Base-by-base conservation (phyloP, 345 rosid genomes). In the Ceriops tagal region DNA sequence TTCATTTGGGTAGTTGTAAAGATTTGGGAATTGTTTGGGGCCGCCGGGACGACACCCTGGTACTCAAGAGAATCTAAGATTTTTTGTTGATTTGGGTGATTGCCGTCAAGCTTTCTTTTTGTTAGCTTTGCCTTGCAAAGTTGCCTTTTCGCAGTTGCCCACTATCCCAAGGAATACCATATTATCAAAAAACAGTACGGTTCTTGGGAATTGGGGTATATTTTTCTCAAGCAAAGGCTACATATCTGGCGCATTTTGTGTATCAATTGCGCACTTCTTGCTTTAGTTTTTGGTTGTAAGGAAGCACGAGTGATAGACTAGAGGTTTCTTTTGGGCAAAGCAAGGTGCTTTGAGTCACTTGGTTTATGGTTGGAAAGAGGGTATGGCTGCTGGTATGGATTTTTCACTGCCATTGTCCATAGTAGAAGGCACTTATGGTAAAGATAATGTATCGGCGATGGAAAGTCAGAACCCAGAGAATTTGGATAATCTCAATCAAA, bases 381-480 rank as follows among this genome's bases (percentile, higher is more conserved):
- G 66, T 70, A 82, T 81, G 87, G 88, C 83, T 19, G 82, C 85
- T 24, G 85, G 83, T 64, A 81, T 85, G 85, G 92, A 86, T 81
- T 84, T 84, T 61, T 83, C 97, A 18, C 84, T 83, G 71, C 68
- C 84, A 58, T 56, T 78, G 69, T 59, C 75, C 32, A 70, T 80
- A n/a, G 65, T 84, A 65, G 92, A 90, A 74, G 88, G 81, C 32
- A 82, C 71, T 66, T 83, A 75, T 46, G 73, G 61, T 64, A 77
- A 65, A 80, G 85, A 77, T 8, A 75, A 69, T 73, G 64, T 63
- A 32, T 73, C 89, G 30, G 56, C 71, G 18, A 61, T 78, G 62
- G 85, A 79, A 43, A 82, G 72, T 74, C 81, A 86, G 61, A 74
- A 71, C 61, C 67, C 67, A n/a, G 83, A 80, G 59, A 80, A 72